These are phyloP conservation scores for Aspergillus hiratsukae DNA, from an alignment of 2,329 filamentous ascomycete species.

Conservation along the genomic window DNA sequence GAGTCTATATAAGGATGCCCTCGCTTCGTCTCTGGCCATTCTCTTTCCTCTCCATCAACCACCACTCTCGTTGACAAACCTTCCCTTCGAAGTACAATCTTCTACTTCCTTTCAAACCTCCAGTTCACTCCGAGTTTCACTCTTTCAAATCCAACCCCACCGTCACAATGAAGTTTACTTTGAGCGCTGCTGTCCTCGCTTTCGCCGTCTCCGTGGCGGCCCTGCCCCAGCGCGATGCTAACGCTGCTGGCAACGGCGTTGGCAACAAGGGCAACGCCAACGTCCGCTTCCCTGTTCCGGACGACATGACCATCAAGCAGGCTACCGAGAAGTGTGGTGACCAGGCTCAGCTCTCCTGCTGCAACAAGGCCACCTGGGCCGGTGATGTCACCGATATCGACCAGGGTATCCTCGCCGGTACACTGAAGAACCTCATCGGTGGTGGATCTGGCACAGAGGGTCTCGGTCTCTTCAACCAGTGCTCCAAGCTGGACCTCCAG, in stretches of 20 bases:
- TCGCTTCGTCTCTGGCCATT: slow-evolving; percentile 10
- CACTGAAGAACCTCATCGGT: slow-evolving; percentile 32
- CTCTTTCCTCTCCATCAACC: slow-evolving; percentile 24
- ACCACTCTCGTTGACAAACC: slow-evolving; percentile 28
- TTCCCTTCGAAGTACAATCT: slow-evolving; percentile 25
- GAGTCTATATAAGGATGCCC: slow-evolving; percentile 31
- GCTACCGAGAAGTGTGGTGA: slow-evolving; percentile 37
- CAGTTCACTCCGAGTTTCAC: slow-evolving; percentile 12
- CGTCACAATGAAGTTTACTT: slow-evolving; percentile 37
- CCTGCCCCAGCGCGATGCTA: slow-evolving; percentile 20
- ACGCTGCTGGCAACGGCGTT: slow-evolving; percentile 22
- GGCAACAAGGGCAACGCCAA: slow-evolving; percentile 32
- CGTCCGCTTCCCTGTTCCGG: slow-evolving; percentile 30
- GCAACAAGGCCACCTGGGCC: slow-evolving; percentile 36
- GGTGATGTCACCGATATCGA: slow-evolving; percentile 32
- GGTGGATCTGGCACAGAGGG: slow-evolving; percentile 29
- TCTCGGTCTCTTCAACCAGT: slow-evolving; percentile 39
- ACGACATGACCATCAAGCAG: slow-evolving; percentile 33
- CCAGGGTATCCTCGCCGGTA: slow-evolving; percentile 30
- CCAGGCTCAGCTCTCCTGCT: slow-evolving; percentile 36
- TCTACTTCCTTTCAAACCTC: slow-evolving; percentile 4
- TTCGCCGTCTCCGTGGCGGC: slow-evolving; percentile 32
- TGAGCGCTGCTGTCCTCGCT: slow-evolving; percentile 30
- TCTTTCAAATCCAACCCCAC: slow-evolving; percentile 29
- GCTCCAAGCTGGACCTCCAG: slow-evolving; percentile 36